Conservation (phyloP, 768 basidiomycete species). For the Agaricus blazei region DNA sequence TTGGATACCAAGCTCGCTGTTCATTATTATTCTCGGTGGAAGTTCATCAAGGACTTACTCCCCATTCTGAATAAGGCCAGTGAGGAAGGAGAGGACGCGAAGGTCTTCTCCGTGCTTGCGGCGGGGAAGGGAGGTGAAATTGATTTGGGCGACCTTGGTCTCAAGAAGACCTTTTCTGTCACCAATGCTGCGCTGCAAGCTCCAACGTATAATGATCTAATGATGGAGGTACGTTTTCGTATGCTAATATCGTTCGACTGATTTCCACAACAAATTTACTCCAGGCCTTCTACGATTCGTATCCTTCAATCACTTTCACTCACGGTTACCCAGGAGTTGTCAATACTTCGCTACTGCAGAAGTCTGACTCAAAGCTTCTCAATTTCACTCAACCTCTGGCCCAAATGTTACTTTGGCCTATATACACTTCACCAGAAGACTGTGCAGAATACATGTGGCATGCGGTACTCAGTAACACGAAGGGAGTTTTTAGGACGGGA, state of each 20-base stretch:
- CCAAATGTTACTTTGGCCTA: constrained; percentile 18
- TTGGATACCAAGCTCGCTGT: constrained; percentile 31
- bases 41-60: constrained; percentile 39
- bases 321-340: constrained; percentile 36
- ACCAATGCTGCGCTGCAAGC: constrained; percentile 26
- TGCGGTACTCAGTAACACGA: constrained; percentile 20
- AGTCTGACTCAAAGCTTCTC: constrained; percentile 22
- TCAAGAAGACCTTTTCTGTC: constrained; percentile 41
- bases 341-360: constrained; percentile 23
- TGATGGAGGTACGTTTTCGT: constrained; percentile 37
- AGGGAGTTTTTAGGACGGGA: constrained; percentile 28
- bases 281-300: constrained; percentile 26
- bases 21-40: constrained; percentile 49
- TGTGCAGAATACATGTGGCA: constrained; percentile 37
- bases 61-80: constrained; percentile 40
- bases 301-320: constrained; percentile 29
- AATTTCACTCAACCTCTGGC: constrained; percentile 17
- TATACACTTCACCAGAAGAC: constrained; percentile 20
- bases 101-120: constrained; percentile 43
- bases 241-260: neutral
- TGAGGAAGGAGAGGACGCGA: constrained; percentile 44
- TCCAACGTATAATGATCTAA: constrained; percentile 48
- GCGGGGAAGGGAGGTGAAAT: constrained; percentile 30
- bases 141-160: constrained; percentile 39
- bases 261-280: neutral